phyloP scores from a whole-genome alignment of 768 basidiomycete species.

The Lactifluus subvellereus region DNA sequence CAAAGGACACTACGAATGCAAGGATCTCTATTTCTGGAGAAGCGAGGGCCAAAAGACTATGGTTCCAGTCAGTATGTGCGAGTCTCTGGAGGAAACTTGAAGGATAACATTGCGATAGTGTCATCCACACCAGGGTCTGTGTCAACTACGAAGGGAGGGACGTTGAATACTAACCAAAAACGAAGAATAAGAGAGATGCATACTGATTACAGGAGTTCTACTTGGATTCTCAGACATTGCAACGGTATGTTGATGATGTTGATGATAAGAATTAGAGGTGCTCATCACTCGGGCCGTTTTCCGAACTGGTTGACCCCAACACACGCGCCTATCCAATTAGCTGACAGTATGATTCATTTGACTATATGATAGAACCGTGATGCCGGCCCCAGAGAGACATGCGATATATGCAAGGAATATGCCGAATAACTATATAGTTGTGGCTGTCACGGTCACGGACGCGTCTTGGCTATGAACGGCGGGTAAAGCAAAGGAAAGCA shows the following conservation, averaged over 20 bases:
- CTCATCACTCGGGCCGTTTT: not conserved
- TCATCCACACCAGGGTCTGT: conserved; percentile 89
- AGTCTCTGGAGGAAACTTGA: not conserved
- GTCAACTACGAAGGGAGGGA: conserved; percentile 49
- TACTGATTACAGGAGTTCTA: conserved; percentile 62
- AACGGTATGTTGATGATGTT: not conserved
- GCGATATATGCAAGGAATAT: not conserved
- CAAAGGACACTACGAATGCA: conserved; percentile 71
- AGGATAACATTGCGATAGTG: conserved; percentile 61
- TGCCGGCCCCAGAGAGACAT: too few relatives aligned
- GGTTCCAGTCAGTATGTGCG: not conserved
- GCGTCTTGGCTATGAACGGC: not conserved
- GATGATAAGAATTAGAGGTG: not conserved
- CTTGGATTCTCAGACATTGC: not conserved
- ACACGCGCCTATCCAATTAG: not conserved
- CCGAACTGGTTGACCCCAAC: not conserved
- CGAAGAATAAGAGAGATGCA: conserved; percentile 26
- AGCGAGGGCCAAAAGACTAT: conserved; percentile 68
- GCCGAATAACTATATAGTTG: conserved; percentile 23
- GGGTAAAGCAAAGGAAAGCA: not conserved
- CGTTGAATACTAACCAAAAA: not conserved
- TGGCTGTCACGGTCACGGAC: conserved; percentile 23
- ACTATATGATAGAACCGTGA: not conserved
- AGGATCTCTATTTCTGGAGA: conserved; percentile 81
- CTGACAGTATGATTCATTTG: too few relatives aligned